These are phyloP conservation scores for Testicularia cyperi DNA, from an alignment of 1,284 basidiomycete species.

Conservation along the genomic window DNA sequence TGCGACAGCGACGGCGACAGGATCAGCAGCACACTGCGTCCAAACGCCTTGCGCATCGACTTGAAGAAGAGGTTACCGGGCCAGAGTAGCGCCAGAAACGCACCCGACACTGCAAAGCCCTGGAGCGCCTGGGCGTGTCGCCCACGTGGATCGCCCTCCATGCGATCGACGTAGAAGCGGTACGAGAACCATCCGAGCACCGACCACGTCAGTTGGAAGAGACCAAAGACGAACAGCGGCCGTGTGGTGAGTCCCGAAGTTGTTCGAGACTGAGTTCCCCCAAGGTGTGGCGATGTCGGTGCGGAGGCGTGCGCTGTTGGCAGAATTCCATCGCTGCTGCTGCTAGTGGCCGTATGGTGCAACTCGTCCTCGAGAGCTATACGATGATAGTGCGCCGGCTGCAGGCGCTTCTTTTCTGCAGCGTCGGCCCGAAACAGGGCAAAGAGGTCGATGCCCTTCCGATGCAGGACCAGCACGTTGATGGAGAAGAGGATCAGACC, in stretches of 20 bases:
- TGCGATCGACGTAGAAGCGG: conserved; percentile 41
- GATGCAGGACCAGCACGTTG: conserved; percentile 35
- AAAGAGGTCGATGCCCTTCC: conserved; percentile 49
- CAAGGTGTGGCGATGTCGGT: no score
- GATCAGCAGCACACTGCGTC: conserved; percentile 67
- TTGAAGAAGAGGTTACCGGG: conserved; percentile 46
- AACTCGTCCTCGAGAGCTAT: conserved; percentile 3
- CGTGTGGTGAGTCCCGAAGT: conserved; percentile 2
- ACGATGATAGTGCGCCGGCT: neutral
- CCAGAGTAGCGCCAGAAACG: conserved; percentile 31
- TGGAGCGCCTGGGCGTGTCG: conserved; percentile 52
- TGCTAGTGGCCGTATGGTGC: no score
- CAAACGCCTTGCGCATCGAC: conserved; percentile 32
- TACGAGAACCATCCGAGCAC: conserved; percentile 49
- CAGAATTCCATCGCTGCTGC: no score
- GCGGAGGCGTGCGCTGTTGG: no score
- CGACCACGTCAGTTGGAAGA: conserved; percentile 31
- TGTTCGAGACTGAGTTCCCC: no score
- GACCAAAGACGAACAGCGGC: conserved; percentile 30
- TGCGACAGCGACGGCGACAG: conserved; percentile 68
- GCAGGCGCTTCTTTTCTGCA: conserved; percentile 12
- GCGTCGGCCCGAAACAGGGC: conserved; percentile 8
- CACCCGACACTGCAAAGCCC: conserved; percentile 39
- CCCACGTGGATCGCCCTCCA: conserved; percentile 38
- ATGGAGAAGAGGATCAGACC: conserved; percentile 47